Conservation (phyloP, 306 rosid genomes). For the Alnus glutinosa region DNA sequence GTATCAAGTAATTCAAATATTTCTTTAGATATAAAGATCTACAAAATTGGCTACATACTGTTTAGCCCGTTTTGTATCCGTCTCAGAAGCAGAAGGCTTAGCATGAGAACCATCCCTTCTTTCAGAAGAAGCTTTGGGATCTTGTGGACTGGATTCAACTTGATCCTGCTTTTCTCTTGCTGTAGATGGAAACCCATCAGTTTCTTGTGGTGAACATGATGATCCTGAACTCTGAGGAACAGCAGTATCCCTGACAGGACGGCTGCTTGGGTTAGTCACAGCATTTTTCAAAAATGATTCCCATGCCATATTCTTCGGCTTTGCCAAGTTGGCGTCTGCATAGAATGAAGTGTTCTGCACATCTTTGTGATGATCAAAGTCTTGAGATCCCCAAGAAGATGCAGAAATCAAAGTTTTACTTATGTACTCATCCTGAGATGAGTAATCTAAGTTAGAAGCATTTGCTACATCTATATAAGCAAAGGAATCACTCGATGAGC, state of each 20-base stretch:
- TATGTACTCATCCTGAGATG: constrained; percentile 63
- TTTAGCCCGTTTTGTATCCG: constrained; percentile 95
- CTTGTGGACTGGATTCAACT: constrained; percentile 61
- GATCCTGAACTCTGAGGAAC: constrained; percentile 64
- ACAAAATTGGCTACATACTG: constrained; percentile 59
- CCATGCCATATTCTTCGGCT: constrained; percentile 75
- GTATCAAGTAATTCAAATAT: constrained; percentile 20
- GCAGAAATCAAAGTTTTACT: constrained; percentile 49
- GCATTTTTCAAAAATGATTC: constrained; percentile 55
- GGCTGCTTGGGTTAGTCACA: constrained; percentile 43
- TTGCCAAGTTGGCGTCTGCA: constrained; percentile 58
- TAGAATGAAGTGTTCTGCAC: constrained; percentile 60
- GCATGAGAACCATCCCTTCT: constrained; percentile 66
- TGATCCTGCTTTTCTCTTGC: constrained; percentile 56
- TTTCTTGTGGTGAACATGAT: constrained; percentile 59
- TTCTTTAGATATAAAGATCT: constrained; percentile 25
- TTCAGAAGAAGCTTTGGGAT: constrained; percentile 57
- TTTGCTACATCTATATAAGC: constrained; percentile 68
- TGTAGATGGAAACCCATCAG: constrained; percentile 57
- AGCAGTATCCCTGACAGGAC: constrained; percentile 56
- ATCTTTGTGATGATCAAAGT: constrained; percentile 77
- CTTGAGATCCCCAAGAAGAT: constrained; percentile 79
- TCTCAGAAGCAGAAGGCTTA: constrained; percentile 65
- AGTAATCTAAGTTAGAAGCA: constrained; percentile 48
- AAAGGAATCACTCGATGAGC: constrained; percentile 98